Evolutionary conservation across 1,139 yeast genomes (phyloP).

Genomic region (Dujonia santamariae): DNA sequence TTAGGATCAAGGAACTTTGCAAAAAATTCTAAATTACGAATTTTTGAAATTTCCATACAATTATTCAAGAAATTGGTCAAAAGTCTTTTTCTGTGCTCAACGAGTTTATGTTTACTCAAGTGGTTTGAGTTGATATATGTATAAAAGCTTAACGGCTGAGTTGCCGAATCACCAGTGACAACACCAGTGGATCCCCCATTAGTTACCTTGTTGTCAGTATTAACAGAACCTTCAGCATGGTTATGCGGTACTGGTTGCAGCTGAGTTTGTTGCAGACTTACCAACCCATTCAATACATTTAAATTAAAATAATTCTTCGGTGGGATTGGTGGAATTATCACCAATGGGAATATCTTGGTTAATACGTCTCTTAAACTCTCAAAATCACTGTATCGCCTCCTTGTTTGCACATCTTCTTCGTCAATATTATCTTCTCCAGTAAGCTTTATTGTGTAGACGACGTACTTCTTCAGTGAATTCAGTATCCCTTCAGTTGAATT

Average conservation of each 20-base stretch:
- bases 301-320: slow-evolving; percentile 68
- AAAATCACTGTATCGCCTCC: slow-evolving; percentile 89
- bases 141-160: slow-evolving; percentile 16
- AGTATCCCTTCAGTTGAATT: slow-evolving; percentile 69
- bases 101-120: slow-evolving; percentile 36
- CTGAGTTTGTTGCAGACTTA: slow-evolving; percentile 11
- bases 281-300: slow-evolving; percentile 34
- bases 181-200: slow-evolving; percentile 6
- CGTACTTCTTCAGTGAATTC: slow-evolving; percentile 62
- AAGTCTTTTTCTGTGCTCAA: slow-evolving; percentile 71
- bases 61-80: slow-evolving; percentile 75
- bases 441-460: slow-evolving; percentile 74
- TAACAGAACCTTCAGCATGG: slow-evolving; percentile 6
- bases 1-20: slow-evolving; percentile 82
- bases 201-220: slow-evolving; percentile 6
- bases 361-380: slow-evolving; percentile 74
- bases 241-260: background rate
- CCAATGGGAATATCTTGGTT: slow-evolving; percentile 72
- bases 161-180: slow-evolving; percentile 2
- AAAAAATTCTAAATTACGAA: slow-evolving; percentile 62
- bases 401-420: slow-evolving; percentile 54
- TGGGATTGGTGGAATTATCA: slow-evolving; percentile 90
- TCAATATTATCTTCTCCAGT: slow-evolving; percentile 26
- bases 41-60: slow-evolving; percentile 56
- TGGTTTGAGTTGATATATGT: slow-evolving; percentile 45